Percentiles rank a stretch among this genome's conserved stretches.
Evolutionary conservation across 2,329 filamentous ascomycete genomes (phyloP).

Genomic region (Trichoderma breve): DNA sequence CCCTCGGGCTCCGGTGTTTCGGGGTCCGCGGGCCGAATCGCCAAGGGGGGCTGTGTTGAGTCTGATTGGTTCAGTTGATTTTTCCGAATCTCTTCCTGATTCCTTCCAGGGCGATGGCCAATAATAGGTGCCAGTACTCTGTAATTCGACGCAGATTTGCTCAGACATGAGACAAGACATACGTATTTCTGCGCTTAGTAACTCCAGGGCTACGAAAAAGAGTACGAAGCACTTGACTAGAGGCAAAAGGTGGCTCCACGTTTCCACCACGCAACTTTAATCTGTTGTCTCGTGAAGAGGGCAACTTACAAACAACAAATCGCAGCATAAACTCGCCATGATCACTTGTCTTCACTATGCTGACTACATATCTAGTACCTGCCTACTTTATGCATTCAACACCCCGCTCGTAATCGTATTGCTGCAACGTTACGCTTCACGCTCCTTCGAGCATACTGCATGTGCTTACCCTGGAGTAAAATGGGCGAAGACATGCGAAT

Average conservation of each 20-base stretch:
- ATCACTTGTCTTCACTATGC: not conserved
- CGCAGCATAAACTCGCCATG: not conserved
- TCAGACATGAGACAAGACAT: not conserved
- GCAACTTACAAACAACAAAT: not conserved
- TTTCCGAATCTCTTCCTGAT: not conserved
- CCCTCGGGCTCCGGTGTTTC: not conserved
- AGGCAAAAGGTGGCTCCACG: not conserved
- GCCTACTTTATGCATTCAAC: not conserved
- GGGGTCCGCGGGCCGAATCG: conserved; percentile 6
- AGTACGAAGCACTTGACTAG: not conserved
- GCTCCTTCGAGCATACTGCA: not conserved
- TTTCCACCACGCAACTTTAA: not conserved
- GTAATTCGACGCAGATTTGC: not conserved
- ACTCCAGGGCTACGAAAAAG: not conserved
- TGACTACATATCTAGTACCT: not conserved
- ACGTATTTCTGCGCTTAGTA: not conserved
- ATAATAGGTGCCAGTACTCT: not conserved
- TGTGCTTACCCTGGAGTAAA: not conserved
- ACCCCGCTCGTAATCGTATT: not conserved
- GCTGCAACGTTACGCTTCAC: not conserved
- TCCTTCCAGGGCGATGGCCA: not conserved
- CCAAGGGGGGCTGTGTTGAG: not conserved
- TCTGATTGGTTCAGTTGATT: not conserved
- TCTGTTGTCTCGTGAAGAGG: not conserved
- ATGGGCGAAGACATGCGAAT: too few relatives aligned